Evolutionary conservation across 805 yeast genomes (phyloP), one percentile per base, ranked within the genome.

Genomic region (Millerago galiae): DNA sequence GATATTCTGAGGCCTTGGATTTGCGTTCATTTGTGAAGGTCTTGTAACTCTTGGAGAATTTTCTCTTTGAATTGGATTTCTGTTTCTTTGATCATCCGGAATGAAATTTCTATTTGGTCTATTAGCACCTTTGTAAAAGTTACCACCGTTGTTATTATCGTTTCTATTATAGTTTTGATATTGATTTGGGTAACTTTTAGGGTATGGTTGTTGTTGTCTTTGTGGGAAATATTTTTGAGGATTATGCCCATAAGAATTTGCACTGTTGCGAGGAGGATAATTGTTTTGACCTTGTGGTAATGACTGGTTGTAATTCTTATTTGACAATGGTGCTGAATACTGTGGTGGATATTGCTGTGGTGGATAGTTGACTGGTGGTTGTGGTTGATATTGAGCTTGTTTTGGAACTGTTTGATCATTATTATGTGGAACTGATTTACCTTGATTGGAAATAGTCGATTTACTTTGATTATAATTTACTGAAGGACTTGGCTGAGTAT

Each of bases 401-500:
- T 17, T n/a, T 3, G 34, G 16, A 2, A 25, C 13, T 3, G 27
- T 34, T 13, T 34, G 21, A n/a, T 25, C 14, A 10, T 25, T 38
- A 12, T 9, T 28, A 5, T 16, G 7, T 18, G 42, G 34, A 4
- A 27, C 15, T n/a, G 32, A 29, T 29, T 29, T 29, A 2, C 32
- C 31, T 11, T 24, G 29, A n/a, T 24, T 37, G 16, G 21, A 31
- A 3, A 16, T 34, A 18, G 27, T 32, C 3, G 27, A 37, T 17
- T 25, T 31, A 3, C 13, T 15, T 9, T 21, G 35, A 11, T 6
- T 25, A n/a, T 18, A 18, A 33, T 26, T 13, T 11, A 27, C 37
- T 16, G 34, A 16, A 16, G 41, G 27, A 14, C 21, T 30, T 16
- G 41, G 41, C n/a, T 38, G 41, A 21, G 41, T 21, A 7, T 27